Evolutionary conservation across 805 yeast species (phyloP).

Genomic region (Yarrowia sp.): DNA sequence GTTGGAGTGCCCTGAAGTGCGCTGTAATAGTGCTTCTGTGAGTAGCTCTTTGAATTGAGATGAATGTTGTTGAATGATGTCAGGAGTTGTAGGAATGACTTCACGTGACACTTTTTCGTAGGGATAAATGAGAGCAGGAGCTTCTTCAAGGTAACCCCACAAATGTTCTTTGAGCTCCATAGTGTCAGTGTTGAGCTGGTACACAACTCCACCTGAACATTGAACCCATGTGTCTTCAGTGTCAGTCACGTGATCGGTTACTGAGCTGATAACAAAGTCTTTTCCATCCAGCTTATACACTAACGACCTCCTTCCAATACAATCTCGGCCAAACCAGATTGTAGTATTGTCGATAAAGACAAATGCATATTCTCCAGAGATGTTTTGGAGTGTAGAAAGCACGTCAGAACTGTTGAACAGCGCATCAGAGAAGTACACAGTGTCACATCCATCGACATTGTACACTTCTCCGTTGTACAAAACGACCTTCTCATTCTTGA

Average conservation of each 20-base stretch:
- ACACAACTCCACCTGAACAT: background rate
- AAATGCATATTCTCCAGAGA: slow-evolving; percentile 84
- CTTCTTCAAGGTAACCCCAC: slow-evolving; percentile 39
- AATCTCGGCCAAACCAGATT: slow-evolving; percentile 80
- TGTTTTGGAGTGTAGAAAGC: slow-evolving; percentile 42
- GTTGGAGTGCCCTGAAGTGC: slow-evolving; percentile 27
- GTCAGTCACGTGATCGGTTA: slow-evolving; percentile 32
- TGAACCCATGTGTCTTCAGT: background rate
- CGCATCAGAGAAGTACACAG: slow-evolving; percentile 48
- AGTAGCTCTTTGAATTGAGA: background rate
- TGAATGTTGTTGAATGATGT: background rate
- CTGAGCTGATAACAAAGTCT: slow-evolving; percentile 51
- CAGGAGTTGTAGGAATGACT: background rate
- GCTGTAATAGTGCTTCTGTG: background rate
- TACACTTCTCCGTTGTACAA: slow-evolving; percentile 94
- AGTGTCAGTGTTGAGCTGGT: slow-evolving; percentile 47
- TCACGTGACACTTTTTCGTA: background rate
- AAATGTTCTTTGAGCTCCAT: slow-evolving; percentile 50
- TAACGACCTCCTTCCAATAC: slow-evolving; percentile 77
- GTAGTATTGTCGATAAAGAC: slow-evolving; percentile 44
- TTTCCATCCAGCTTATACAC: slow-evolving; percentile 43
- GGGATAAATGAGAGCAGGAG: background rate
- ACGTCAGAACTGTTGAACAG: slow-evolving; percentile 44
- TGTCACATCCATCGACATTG: slow-evolving; percentile 59
- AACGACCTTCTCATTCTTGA: slow-evolving; percentile 42